Evolutionary conservation across 345 rosid species (phyloP).

Genomic region (Diplotaxis tenuifolia): DNA sequence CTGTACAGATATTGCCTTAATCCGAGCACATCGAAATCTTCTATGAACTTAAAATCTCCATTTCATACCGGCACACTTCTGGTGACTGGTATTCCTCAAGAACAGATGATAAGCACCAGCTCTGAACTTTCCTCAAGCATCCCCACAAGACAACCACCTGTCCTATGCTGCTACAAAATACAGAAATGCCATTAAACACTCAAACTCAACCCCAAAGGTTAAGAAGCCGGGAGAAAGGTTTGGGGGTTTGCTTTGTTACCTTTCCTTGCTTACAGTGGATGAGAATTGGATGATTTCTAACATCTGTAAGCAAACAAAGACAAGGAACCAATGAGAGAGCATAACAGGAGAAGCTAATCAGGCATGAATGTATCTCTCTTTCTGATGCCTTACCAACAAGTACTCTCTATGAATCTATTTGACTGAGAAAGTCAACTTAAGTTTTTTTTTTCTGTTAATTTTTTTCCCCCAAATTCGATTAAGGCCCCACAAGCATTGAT

Average conservation of each 20-base stretch:
- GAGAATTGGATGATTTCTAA: conserved; percentile 77
- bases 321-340: background rate
- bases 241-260: conserved; percentile 36
- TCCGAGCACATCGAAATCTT: conserved; percentile 44
- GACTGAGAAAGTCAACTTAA: background rate
- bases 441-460: background rate
- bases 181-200: background rate
- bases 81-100: conserved; percentile 72
- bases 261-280: conserved; percentile 91
- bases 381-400: conserved; percentile 55
- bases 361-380: background rate
- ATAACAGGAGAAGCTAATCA: background rate
- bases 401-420: conserved; percentile 33
- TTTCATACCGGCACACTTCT: conserved; percentile 60
- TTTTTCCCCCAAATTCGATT: background rate
- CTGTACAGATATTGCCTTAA: conserved; percentile 64
- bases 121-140: conserved; percentile 76
- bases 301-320: conserved; percentile 53
- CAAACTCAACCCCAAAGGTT: background rate
- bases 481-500: background rate
- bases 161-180: conserved; percentile 62
- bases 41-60: conserved; percentile 65
- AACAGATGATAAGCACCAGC: conserved; percentile 73
- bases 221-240: background rate
- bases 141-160: conserved; percentile 87